Base-by-base conservation (phyloP, 2,329 filamentous ascomycete species). In the Rhexocercosporidium sp. region DNA sequence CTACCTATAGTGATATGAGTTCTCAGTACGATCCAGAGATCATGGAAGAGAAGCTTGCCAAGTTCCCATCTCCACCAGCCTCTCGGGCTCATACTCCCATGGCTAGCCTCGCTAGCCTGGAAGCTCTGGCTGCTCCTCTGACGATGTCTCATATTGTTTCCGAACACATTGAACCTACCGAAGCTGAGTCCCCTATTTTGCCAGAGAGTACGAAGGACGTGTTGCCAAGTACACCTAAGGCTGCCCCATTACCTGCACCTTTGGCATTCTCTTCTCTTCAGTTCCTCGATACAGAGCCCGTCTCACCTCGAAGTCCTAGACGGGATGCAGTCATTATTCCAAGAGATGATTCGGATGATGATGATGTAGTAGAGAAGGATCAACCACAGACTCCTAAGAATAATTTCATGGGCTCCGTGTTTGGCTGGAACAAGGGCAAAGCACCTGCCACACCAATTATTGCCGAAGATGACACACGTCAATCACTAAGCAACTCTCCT, bases 391-490 rank as follows among this genome's bases (percentile, higher is more conserved):
- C 81, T 22, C 79, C 82, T 74, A 80, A 76, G 74, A 77, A 78
- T 71, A 78, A 76, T 37, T 77, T 82, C 65, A 77, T 84, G 66
- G 79, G 79, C 53, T 78, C 82, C 69, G 77, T 83, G 59, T 77
- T 83, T 75, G 78, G 81, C 66, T 81, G 83, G 72, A 81, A 81
- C 66, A 84, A 81, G 71, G 76, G 75, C 46, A 81, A 79, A 66
- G 76, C 77, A 22, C 73, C 78, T 1, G 69, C 75, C 3, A 77
- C 79, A 0, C 82, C 82, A 9, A 74, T 86, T 60, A 89, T 91
- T 75, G 87, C 87, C 3, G 89, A 92, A 75, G 89, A 92, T 73
- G 86, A 88, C 69, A 88, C 87, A 3, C 82, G 84, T 49, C 86
- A 89, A 70, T 84, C 85, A 39, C 82, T 81, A 18, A 81, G 78